These are phyloP conservation scores for Nicotiana attenuata DNA, from an alignment of 257 asterid genomes.

Conservation along the genomic window DNA sequence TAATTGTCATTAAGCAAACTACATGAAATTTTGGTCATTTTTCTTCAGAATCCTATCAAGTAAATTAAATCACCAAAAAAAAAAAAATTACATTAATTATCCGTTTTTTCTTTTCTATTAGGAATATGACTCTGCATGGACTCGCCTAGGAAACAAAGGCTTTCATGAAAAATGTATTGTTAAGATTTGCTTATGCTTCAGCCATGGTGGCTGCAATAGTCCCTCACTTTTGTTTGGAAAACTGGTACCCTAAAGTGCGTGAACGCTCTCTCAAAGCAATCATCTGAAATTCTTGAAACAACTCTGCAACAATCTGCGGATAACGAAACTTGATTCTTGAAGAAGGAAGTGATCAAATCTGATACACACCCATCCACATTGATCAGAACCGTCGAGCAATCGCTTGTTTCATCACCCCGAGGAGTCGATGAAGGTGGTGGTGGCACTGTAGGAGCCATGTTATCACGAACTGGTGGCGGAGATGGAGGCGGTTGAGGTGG, in stretches of 20 bases:
- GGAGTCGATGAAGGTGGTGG: neutral
- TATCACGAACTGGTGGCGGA: neutral
- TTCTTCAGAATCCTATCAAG: neutral
- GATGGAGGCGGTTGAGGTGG: neutral
- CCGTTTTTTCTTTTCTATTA: too few species aligned
- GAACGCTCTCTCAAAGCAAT: conserved; percentile 15
- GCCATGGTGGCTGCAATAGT: neutral
- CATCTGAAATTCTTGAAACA: conserved; percentile 17
- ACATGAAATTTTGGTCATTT: neutral
- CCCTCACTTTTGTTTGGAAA: conserved; percentile 6
- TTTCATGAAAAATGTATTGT: neutral
- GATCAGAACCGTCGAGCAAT: conserved; percentile 24
- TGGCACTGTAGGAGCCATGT: neutral
- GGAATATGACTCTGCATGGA: too few species aligned
- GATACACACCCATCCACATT: conserved; percentile 8
- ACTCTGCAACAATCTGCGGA: conserved; percentile 2
- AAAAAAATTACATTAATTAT: too few species aligned
- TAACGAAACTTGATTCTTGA: neutral
- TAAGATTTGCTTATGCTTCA: neutral
- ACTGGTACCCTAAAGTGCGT: neutral
- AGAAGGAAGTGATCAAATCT: neutral
- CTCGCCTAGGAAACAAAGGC: neutral
- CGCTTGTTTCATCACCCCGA: neutral
- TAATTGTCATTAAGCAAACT: neutral
- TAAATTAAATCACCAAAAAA: too few species aligned